phyloP scores from a whole-genome alignment of 2,329 filamentous ascomycete genomes.

The Neopestalotiopsis clavispora region DNA sequence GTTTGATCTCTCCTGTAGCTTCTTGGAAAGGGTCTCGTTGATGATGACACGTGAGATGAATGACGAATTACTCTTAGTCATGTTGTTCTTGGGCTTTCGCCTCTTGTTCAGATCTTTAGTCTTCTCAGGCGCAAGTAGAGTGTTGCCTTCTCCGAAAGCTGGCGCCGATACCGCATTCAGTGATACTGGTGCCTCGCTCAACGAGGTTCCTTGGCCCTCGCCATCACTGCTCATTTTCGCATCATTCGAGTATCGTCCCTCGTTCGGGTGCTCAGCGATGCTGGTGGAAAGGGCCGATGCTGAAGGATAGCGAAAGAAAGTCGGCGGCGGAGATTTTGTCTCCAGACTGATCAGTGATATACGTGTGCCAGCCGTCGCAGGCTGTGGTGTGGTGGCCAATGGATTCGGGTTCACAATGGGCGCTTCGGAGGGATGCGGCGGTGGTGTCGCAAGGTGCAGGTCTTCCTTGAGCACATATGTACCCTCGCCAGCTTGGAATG shows the following conservation, averaged over 20 bases:
- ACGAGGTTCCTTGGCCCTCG: slow-evolving; percentile 57
- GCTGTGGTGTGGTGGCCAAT: slow-evolving; percentile 80
- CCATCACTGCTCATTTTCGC: slow-evolving; percentile 61
- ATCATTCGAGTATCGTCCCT: slow-evolving; percentile 65
- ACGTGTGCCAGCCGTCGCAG: slow-evolving; percentile 85
- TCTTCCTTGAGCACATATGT: slow-evolving; percentile 89
- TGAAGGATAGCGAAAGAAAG: slow-evolving; percentile 59
- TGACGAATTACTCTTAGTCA: slow-evolving; percentile 97
- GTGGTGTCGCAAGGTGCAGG: slow-evolving; percentile 88
- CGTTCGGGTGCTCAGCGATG: slow-evolving; percentile 66
- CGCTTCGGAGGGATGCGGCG: slow-evolving; percentile 92
- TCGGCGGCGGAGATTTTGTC: slow-evolving; percentile 58
- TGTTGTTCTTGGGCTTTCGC: slow-evolving; percentile 96
- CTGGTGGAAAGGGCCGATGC: slow-evolving; percentile 55
- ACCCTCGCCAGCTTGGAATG: slow-evolving; percentile 95
- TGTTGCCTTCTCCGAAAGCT: slow-evolving; percentile 86
- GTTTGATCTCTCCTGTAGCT: slow-evolving; percentile 75
- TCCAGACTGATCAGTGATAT: slow-evolving; percentile 78
- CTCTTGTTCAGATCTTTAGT: slow-evolving; percentile 79
- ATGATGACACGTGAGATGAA: slow-evolving; percentile 97
- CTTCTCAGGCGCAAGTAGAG: slow-evolving; percentile 66
- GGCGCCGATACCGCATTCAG: slow-evolving; percentile 56
- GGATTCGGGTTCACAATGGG: slow-evolving; percentile 89
- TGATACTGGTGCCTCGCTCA: slow-evolving; percentile 52
- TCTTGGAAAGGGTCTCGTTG: slow-evolving; percentile 80